Conservation (phyloP, 257 asterid genomes). For the Scutellaria baicalensis region DNA sequence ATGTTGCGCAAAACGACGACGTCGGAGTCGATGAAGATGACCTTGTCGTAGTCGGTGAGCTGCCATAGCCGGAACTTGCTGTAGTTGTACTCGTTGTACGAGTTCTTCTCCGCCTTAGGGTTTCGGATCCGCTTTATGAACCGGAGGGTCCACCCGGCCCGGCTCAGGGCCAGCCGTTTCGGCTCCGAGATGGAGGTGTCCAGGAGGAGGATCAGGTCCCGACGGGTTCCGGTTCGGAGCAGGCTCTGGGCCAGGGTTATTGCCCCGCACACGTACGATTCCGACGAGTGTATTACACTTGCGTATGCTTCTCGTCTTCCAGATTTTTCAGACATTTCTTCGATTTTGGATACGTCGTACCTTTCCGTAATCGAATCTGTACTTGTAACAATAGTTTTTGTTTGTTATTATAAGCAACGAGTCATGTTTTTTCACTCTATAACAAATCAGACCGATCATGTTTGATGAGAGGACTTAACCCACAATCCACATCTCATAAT, state of each 20-base stretch:
- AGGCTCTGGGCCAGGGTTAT: slow-evolving; percentile 72
- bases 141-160: slow-evolving; percentile 74
- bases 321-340: neutral
- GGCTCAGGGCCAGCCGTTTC: slow-evolving; percentile 41
- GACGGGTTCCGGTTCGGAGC: slow-evolving; percentile 46
- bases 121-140: slow-evolving; percentile 69
- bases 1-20: slow-evolving; percentile 53
- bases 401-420: too few relatives aligned
- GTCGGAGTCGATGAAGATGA: slow-evolving; percentile 82
- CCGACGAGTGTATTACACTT: slow-evolving; percentile 71
- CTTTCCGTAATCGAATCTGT: slow-evolving; percentile 35
- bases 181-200: slow-evolving; percentile 51
- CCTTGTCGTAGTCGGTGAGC: slow-evolving; percentile 63
- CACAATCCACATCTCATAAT: too few relatives aligned
- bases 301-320: slow-evolving; percentile 62
- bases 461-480: too few relatives aligned
- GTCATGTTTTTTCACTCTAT: too few relatives aligned
- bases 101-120: slow-evolving; percentile 54
- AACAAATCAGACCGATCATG: too few relatives aligned
- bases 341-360: slow-evolving; percentile 43
- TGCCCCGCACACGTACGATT: slow-evolving; percentile 76
- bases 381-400: neutral
- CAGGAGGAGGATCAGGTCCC: slow-evolving; percentile 66
- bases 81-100: slow-evolving; percentile 82
- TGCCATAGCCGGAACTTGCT: slow-evolving; percentile 88